Conservation (phyloP, 768 basidiomycete genomes). For the Tephrocybe sp. region DNA sequence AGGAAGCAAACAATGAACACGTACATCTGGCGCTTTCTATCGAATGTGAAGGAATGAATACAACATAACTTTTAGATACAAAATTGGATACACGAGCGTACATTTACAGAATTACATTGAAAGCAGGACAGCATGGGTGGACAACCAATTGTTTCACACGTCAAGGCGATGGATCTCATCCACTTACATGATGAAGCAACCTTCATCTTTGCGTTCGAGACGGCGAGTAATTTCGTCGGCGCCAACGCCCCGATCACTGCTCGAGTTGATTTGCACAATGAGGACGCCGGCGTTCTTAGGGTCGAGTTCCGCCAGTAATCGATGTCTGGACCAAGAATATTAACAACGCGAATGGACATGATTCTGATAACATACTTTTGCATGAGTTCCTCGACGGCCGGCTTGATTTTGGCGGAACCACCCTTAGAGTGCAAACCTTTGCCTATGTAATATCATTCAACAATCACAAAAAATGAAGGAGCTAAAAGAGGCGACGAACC, state of each 20-base stretch:
- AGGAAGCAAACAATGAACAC: too few relatives aligned
- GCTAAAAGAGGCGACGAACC: constrained; percentile 49
- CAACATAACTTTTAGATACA: too few relatives aligned
- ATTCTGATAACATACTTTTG: constrained; percentile 51
- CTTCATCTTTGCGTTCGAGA: constrained; percentile 50
- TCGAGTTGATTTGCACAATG: constrained; percentile 62
- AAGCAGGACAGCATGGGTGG: too few relatives aligned
- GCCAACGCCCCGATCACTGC: constrained; percentile 41
- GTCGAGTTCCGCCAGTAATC: constrained; percentile 73
- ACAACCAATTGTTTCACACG: too few relatives aligned
- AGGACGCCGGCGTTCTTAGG: constrained; percentile 83
- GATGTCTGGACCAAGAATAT: constrained; percentile 48
- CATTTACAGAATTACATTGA: too few relatives aligned
- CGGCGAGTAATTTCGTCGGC: constrained; percentile 60
- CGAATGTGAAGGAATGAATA: too few relatives aligned
- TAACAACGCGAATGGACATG: neutral
- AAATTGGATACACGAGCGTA: too few relatives aligned
- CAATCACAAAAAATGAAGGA: neutral
- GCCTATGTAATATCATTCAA: constrained; percentile 37
- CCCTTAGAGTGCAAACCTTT: constrained; percentile 85
- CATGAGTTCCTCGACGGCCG: constrained; percentile 88
- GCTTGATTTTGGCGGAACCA: constrained; percentile 84
- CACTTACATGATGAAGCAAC: constrained; percentile 77
- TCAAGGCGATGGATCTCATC: too few relatives aligned
- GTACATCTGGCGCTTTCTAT: too few relatives aligned